Base-by-base conservation (phyloP, 192 early-diverging fungal genomes). In the Umbelopsis sp. region DNA sequence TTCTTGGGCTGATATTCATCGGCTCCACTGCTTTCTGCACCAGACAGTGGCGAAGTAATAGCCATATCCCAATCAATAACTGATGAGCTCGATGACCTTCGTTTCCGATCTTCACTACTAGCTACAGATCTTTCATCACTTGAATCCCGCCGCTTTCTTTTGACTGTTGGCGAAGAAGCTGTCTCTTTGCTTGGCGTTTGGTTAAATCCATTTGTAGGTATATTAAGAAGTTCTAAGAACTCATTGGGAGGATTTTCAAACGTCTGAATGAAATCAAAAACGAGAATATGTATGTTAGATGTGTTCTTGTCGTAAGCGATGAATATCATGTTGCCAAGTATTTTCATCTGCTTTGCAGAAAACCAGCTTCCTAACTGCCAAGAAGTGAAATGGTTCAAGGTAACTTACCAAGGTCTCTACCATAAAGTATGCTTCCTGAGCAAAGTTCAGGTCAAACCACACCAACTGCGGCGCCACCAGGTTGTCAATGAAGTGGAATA, bases 401-500 rank as follows among this genome's bases (percentile, higher is more conserved):
- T 41, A 30, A 51, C 74, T 69, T 78, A 84, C 83, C 71, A 83
- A 30, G 25, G 51, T 80, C 20, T 82, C 77, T n/a, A 66, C 10
- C 8, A 78, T 71, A 49, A 82, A 81, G 52, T 86, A 88, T 23
- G 75, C 75, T 22, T 73, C 44, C 48, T 76, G 49, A 49, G 75
- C 74, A 52, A 88, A 88, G 66, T 88, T 84, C 11, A 88, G 70
- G 67, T 88, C 86, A 71, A 83, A 82, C 10, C 79, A 55, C 49
- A 88, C 58, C 9, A 75, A 64, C 49, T 70, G 55, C 7, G 84
- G 84, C 16, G 70, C 21, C 7, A 71, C 51, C 12, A 73, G 47
- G 21, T 86, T 82, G 52, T 86, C 78, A 7, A 58, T 68, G 66
- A 85, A 88, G 64, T 85, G 72, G 10, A 88, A 50, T 52, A 72